Conservation (phyloP, 225 moss, liverwort and hornwort species). For the Polytrichum commune region DNA sequence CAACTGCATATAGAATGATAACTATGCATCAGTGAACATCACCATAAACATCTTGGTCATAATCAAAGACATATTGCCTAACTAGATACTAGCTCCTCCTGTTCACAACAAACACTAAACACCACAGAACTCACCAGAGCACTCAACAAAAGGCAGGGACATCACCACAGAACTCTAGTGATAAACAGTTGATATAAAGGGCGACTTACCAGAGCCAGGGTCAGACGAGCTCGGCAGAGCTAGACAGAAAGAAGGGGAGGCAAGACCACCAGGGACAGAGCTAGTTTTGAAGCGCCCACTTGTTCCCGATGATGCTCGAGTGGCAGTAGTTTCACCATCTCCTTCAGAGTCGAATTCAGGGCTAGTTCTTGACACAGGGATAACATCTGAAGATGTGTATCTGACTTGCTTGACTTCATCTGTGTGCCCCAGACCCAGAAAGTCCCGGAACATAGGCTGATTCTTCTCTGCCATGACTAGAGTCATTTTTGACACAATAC, state of each 20-base stretch:
- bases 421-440: slow-evolving; percentile 78
- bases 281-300: slow-evolving; percentile 43
- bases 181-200: not conserved
- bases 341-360: slow-evolving; percentile 69
- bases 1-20: slow-evolving; percentile 39
- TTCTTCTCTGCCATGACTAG: slow-evolving; percentile 95
- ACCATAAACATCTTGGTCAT: not conserved
- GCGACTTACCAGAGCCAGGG: slow-evolving; percentile 75
- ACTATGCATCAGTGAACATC: not conserved
- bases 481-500: slow-evolving; percentile 51
- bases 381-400: slow-evolving; percentile 45
- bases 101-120: not conserved
- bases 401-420: slow-evolving; percentile 68
- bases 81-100: not conserved
- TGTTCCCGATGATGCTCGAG: slow-evolving; percentile 29
- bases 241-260: slow-evolving; percentile 58
- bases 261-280: slow-evolving; percentile 47
- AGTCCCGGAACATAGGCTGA: slow-evolving; percentile 88
- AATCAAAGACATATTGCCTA: not conserved
- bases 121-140: not conserved
- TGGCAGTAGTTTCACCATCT: slow-evolving; percentile 57
- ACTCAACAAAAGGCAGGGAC: slow-evolving; percentile 6
- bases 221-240: slow-evolving; percentile 76
- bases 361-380: slow-evolving; percentile 34
- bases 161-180: not conserved